These are phyloP conservation scores for Leccinum ochraceum DNA, from an alignment of 768 basidiomycete species.

Conservation along the genomic window DNA sequence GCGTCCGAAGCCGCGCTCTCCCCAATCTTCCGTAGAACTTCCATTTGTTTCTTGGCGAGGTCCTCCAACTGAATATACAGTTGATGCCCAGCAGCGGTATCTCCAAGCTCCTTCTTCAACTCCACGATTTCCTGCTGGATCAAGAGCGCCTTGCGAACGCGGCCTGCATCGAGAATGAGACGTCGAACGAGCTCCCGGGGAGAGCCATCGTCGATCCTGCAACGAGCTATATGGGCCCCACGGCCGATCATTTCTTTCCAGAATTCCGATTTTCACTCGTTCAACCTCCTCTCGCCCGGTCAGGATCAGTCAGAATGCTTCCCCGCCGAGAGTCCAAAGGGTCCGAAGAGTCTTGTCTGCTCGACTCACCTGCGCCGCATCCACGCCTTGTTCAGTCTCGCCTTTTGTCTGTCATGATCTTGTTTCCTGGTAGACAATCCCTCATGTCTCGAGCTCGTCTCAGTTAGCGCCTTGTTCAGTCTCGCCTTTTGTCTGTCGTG, in stretches of 20 bases:
- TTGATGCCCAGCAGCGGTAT: not conserved
- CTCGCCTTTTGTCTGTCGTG: too few relatives aligned
- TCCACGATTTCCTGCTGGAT: slow-evolving; percentile 11
- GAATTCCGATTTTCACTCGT: not conserved
- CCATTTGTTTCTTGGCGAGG: not conserved
- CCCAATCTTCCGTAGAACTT: not conserved
- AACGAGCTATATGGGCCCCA: slow-evolving; percentile 11
- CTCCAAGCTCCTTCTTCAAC: not conserved
- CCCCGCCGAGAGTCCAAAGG: too few relatives aligned
- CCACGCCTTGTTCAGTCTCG: too few relatives aligned
- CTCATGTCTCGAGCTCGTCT: too few relatives aligned
- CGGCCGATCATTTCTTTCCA: slow-evolving; percentile 1
- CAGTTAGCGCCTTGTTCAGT: too few relatives aligned
- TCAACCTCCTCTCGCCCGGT: slow-evolving; percentile 12
- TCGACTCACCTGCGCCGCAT: too few relatives aligned
- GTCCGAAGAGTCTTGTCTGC: too few relatives aligned
- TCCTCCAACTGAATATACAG: not conserved
- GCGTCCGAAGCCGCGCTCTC: not conserved
- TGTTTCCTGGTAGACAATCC: too few relatives aligned
- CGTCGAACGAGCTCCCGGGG: slow-evolving; percentile 8
- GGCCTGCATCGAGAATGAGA: slow-evolving; percentile 7
- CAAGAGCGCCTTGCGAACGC: slow-evolving; percentile 8
- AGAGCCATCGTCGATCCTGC: slow-evolving; percentile 10
- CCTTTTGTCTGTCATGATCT: too few relatives aligned
- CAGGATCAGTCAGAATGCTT: too few relatives aligned